These are phyloP conservation scores for Phellopilus nigrolimitatus DNA, from an alignment of 1,284 basidiomycete genomes.

Conservation along the genomic window DNA sequence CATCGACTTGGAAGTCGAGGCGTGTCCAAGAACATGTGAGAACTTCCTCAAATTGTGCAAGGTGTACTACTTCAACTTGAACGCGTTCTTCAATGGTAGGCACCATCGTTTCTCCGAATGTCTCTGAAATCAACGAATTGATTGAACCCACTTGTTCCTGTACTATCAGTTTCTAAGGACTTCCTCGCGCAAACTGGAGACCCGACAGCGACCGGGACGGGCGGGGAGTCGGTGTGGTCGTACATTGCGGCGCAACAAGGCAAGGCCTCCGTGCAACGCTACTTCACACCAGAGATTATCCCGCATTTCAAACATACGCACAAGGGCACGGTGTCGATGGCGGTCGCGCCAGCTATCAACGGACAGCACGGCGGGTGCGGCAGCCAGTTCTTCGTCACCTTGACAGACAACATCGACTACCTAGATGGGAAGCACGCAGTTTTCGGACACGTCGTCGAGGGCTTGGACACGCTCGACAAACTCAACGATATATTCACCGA, in stretches of 20 bases:
- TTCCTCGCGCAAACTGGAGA: slow-evolving; percentile 95
- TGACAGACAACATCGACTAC: slow-evolving; percentile 88
- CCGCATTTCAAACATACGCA: slow-evolving; percentile 78
- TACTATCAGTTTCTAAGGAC: slow-evolving; percentile 80
- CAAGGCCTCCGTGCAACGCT: slow-evolving; percentile 48
- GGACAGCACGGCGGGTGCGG: slow-evolving; percentile 78
- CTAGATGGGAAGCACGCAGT: slow-evolving; percentile 95
- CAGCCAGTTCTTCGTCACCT: slow-evolving; percentile 94
- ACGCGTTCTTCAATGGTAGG: slow-evolving; percentile 95
- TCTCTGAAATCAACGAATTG: slow-evolving; percentile 19
- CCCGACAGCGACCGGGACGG: slow-evolving; percentile 90
- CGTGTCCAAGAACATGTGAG: slow-evolving; percentile 84
- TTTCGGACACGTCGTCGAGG: slow-evolving; percentile 95
- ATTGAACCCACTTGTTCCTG: background rate
- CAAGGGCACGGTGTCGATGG: slow-evolving; percentile 95
- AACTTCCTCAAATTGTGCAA: slow-evolving; percentile 98
- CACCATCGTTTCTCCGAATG: slow-evolving; percentile 13
- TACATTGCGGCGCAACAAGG: slow-evolving; percentile 53
- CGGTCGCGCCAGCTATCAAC: slow-evolving; percentile 73
- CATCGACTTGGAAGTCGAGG: slow-evolving; percentile 91
- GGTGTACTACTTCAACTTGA: slow-evolving; percentile 93
- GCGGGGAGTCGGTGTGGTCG: slow-evolving; percentile 84
- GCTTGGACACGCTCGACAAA: slow-evolving; percentile 88
- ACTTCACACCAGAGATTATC: slow-evolving; percentile 80
- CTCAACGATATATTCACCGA: slow-evolving; percentile 90